Percentiles rank a stretch among this genome's conserved stretches.
phyloP scores from a whole-genome alignment of 805 yeast species.

The Wickerhamomyces queroliae region DNA sequence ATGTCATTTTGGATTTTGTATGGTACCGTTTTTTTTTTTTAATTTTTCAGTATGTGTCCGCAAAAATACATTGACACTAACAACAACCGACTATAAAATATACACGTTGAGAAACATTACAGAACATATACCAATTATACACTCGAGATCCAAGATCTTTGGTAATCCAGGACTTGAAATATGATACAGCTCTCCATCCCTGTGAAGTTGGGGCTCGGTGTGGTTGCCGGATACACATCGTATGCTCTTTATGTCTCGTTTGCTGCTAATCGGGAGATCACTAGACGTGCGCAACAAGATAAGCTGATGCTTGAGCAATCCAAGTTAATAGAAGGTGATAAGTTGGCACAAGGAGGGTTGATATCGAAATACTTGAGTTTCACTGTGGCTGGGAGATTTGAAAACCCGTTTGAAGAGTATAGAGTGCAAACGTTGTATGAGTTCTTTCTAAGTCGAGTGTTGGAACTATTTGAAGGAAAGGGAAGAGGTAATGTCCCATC shows the following conservation, averaged over 20 bases:
- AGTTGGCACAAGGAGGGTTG: conserved; percentile 17
- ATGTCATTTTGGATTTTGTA: no score
- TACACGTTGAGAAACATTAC: background rate
- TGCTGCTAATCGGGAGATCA: conserved; percentile 49
- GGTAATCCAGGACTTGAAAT: no score
- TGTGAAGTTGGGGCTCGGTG: conserved; percentile 21
- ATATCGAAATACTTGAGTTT: conserved; percentile 37
- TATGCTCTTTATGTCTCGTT: conserved; percentile 58
- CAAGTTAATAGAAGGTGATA: conserved; percentile 12
- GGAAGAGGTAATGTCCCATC: conserved; percentile 57
- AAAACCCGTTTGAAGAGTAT: conserved; percentile 88
- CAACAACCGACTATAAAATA: no score
- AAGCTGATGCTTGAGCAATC: conserved; percentile 14
- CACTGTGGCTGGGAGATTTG: conserved; percentile 70
- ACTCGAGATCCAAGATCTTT: no score
- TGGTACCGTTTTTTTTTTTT: no score
- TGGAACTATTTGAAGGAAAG: conserved; percentile 59
- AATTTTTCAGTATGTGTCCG: no score
- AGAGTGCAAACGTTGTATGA: conserved; percentile 87
- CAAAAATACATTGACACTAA: no score
- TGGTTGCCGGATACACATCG: conserved; percentile 49
- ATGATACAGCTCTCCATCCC: background rate
- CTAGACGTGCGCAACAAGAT: conserved; percentile 30
- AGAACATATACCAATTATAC: no score
- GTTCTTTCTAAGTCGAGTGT: conserved; percentile 65